Base-by-base conservation (phyloP, 139 green algal genomes). In the Raphidocelis subcapitata region DNA sequence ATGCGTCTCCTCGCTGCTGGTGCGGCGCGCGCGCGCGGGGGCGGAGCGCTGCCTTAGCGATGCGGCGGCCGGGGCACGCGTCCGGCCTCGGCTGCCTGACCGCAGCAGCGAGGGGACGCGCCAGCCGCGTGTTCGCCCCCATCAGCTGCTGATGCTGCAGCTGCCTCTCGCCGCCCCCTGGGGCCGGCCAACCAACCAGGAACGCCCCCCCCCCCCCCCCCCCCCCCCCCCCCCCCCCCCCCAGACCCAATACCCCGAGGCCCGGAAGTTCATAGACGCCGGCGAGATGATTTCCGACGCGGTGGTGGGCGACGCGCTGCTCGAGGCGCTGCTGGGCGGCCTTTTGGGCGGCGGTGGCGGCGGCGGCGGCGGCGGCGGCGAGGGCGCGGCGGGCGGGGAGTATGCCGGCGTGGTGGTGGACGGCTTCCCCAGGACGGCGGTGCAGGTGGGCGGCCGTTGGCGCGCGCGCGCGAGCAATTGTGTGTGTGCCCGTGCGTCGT, bases 361-460 rank as follows among this genome's bases (percentile, higher is more conserved):
- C 41, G 8, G 41, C 8, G 46, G 10, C 31, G 49, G 44, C 70
- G 21, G 61, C 52, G 23, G 49, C 59, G 23, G 26, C 28, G 3
- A 44, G 59, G 18, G 23, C 37, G 20, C 32, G 46, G 29, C 29
- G 31, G 21, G 5, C 55, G 23, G 70, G 69, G 21, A 33, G 68
- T 4, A 63, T 12, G 41, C 41, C 8, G 41, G 59, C 16, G 12
- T 62, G 12, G 70, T 77, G 3, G 62, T 77, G 15, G 70, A 77
- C 41, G 70, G 70, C 46, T 77, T 77, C 47, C 70, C 70, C 10
- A 46, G 70, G 24, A 77, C 70, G 55, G 70, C 70, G 33, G 70
- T 77, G 31, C 70, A 77, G 70, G 70, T 77, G 26, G 3, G 69
- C n/a, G n/a, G n/a, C n/a, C n/a, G n/a, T n/a, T n/a, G n/a, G n/a